Evolutionary conservation across 192 early-diverging fungal species (phyloP), one percentile per base, ranked within the genome.

Genomic region (Coemansia sp.): DNA sequence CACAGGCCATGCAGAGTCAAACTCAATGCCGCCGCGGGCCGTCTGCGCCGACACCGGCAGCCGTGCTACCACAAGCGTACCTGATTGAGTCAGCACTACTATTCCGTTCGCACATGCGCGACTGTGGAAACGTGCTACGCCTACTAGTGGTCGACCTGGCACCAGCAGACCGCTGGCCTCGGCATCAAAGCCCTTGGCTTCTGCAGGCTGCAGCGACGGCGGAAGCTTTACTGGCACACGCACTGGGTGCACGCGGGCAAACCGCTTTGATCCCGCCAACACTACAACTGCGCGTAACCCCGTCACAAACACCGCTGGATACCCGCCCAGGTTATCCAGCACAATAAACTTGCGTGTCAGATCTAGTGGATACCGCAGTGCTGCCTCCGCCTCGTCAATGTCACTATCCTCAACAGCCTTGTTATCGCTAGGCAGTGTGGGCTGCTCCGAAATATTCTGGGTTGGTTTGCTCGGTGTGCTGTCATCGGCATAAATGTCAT

Each of bases 1-100:
- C 50, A 75, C 64, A 0, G 82, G 82, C 82, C 82, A 83, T 12
- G 77, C 52, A 17, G 74, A 56, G 54, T 80, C 74, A 59, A 71
- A 80, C 56, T 82, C 69, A n/a, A 76, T 21, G 43, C 71, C 70
- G 31, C 69, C 73, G 8, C 72, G 72, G 41, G 67, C 55, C 1
- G 67, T 26, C 17, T 43, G 63, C 26, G 19, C 57, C 0, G 77
- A 58, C 9, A 57, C 45, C 6, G 69, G 65, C 29, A 82, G 68
- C 29, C 63, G 38, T 8, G 62, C 57, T 6, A 83, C 64, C 2
- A 72, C 69, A 17, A 83, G 64, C 12, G 69, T 66, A 51, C 77
- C 74, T 16, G 64, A 65, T 59, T 75, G 74, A 12, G 69, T 75
- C 55, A 83, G 65, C 17, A 64, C 55, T 10, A 80, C 71, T 16